phyloP scores from a whole-genome alignment of 225 moss, liverwort and hornwort genomes.

The Thuidium tamariscinum region DNA sequence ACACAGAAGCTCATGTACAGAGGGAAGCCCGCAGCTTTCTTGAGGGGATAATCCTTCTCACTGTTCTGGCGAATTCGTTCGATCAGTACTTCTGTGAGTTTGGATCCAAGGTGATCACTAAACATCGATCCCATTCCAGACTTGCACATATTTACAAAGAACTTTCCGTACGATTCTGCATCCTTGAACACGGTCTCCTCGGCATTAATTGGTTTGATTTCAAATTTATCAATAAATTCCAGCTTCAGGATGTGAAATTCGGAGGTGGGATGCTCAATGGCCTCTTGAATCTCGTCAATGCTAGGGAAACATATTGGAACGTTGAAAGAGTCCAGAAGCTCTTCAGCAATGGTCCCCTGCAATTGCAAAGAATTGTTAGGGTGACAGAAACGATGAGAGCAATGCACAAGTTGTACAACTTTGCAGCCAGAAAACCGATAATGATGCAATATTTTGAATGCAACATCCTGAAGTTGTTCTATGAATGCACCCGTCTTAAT shows the following conservation, averaged over 20 bases:
- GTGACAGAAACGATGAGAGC: neutral
- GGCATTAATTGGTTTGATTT: neutral
- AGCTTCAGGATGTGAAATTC: slow-evolving; percentile 20
- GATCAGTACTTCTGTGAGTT: neutral
- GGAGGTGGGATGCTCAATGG: slow-evolving; percentile 1
- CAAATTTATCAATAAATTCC: slow-evolving; percentile 10
- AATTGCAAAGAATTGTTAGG: neutral
- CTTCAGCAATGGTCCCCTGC: slow-evolving; percentile 24
- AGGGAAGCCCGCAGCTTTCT: slow-evolving; percentile 2
- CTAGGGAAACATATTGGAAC: slow-evolving; percentile 9
- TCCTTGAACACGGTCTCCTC: neutral
- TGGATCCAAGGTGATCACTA: neutral
- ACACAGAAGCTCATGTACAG: slow-evolving; percentile 10
- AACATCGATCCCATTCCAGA: neutral
- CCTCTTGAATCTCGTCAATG: slow-evolving; percentile 27
- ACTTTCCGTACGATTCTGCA: slow-evolving; percentile 4
- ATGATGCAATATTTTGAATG: neutral
- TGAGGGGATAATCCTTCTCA: slow-evolving; percentile 3
- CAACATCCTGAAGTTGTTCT: neutral
- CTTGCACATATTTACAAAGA: neutral
- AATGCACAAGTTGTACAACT: neutral
- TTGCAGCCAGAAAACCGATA: neutral
- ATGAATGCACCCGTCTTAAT: neutral
- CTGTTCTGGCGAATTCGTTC: neutral
- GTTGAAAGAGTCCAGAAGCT: slow-evolving; percentile 28